A percentile compares a stretch with the other conserved stretches of the same genome.
Conservation (phyloP, 352 stramenopile species). For the Globisporangium rhizosaccharum region DNA sequence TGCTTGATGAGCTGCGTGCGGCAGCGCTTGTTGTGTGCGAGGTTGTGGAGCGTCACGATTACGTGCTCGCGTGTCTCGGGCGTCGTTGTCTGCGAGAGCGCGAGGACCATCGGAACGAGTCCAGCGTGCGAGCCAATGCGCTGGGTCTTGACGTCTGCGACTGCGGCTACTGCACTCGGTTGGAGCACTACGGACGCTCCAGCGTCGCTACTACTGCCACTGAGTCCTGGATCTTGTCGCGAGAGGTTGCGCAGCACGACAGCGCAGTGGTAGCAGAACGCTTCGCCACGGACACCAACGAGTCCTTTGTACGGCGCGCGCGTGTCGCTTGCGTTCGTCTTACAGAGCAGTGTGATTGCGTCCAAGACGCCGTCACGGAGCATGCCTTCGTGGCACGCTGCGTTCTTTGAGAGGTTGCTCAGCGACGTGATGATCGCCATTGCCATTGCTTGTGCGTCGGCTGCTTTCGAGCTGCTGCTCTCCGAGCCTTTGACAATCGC, state of each 20-base stretch:
- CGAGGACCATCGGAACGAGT: slow-evolving; percentile 52
- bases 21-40: slow-evolving; percentile 45
- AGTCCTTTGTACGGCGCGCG: slow-evolving; percentile 54
- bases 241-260: slow-evolving; percentile 67
- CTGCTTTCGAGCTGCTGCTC: slow-evolving; percentile 11
- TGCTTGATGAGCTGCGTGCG: slow-evolving; percentile 67
- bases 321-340: slow-evolving; percentile 32
- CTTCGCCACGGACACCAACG: slow-evolving; percentile 52
- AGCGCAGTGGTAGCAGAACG: slow-evolving; percentile 61
- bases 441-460: slow-evolving; percentile 27
- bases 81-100: slow-evolving; percentile 35
- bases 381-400: slow-evolving; percentile 65
- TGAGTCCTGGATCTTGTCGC: slow-evolving; percentile 20
- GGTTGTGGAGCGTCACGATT: slow-evolving; percentile 60
- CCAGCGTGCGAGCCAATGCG: slow-evolving; percentile 44
- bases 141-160: slow-evolving; percentile 47
- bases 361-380: slow-evolving; percentile 69
- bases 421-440: slow-evolving; percentile 69
- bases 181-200: neutral
- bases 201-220: neutral
- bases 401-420: slow-evolving; percentile 57
- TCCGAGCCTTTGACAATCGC: slow-evolving; percentile 47
- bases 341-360: slow-evolving; percentile 36
- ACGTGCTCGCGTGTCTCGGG: slow-evolving; percentile 64
- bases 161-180: neutral